Base-by-base conservation (phyloP, 108 stramenopile genomes). In the Nitzschia sp. region DNA sequence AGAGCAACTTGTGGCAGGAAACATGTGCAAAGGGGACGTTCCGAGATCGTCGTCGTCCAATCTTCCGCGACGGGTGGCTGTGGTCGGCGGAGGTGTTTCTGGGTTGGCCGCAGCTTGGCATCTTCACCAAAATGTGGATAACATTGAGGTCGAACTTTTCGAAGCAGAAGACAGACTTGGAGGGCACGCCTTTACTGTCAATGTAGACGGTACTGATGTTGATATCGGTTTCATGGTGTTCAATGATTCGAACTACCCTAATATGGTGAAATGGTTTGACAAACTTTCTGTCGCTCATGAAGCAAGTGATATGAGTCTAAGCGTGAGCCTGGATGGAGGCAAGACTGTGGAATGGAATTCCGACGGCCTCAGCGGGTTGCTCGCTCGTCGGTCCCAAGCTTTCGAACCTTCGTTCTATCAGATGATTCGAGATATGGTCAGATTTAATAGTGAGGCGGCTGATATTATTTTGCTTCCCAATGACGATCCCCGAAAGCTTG, bases 141-240 rank as follows among this genome's bases (percentile, higher is more conserved):
- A 61, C 23, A 62, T 87, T n/a, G 63, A 87, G n/a, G 93, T 97
- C 13, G 79, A 84, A 25, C 38, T 97, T 34, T 97, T 89, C 38
- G 97, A 96, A 77, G 66, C 87, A 1, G 82, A 74, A 17, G 76
- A 59, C 46, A 68, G 84, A 25, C 59, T 96, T 21, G 98, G 97
- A 24, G 98, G 98, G 9, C 97, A 97, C 66, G 97, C 97, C 17
- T 82, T 91, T 64, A 96, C 96, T 23, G 46, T 87, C 0, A 53
- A 46, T 17, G 33, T 25, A 5, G 81, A 85, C 26, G 81, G 75
- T 26, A 83, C 87, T 0, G 95, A 97, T 75, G 91, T 95, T 35
- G 98, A 97, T 67, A 85, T 87, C 32, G 97, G 98, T 0, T 99
- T 99, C 82, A 97, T 98, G 97, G 98, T 99, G 23, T 97, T 88